Evolutionary conservation across 768 basidiomycete genomes (phyloP), one percentile per base, ranked within the genome.

Genomic region (Candolleomyces eurysporus): DNA sequence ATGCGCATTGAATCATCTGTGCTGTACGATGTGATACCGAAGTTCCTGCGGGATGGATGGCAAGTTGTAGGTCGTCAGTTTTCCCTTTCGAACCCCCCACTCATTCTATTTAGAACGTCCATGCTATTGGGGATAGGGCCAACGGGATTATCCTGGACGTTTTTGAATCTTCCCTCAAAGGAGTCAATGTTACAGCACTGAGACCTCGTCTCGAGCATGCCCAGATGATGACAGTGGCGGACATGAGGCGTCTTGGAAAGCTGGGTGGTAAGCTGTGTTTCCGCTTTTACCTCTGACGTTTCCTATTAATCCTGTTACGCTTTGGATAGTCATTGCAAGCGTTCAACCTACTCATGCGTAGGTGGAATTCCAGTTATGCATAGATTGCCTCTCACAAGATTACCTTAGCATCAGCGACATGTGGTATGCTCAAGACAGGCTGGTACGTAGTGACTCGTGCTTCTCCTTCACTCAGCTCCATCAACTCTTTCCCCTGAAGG

Each of bases 151-250:
- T 96, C 17, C 72, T 97, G 40, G 87, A 96, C 70, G 87, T 89
- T 0, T 95, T 96, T 65, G 91, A 94, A 71, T 76, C 79, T 19
- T 83, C 87, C 5, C 72, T 93, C 56, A 73, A 82, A 60, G 82
- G 82, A 26, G 78, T 78, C 48, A 83, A 90, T 65, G 84, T 90
- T 9, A 80, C 83, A 30, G 84, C 86, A 26, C 74, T 86, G 50
- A 79, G 94, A 46, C 89, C 92, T 51, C 84, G 95, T 26, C 81
- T 96, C 13, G 95, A 98, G 71, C 95, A 98, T 73, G 93, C 92
- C 8, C 94, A 97, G 72, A 87, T 97, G 67, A 81, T 96, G 73
- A 87, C 84, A 2, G 76, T 80, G n/a, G 78, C 76, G 2, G 95
- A 96, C 70, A 86, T 96, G 79, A 74, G 74, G 30, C 84, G 93